phyloP scores from a whole-genome alignment of 768 basidiomycete genomes.

The Boletus coccyginus region DNA sequence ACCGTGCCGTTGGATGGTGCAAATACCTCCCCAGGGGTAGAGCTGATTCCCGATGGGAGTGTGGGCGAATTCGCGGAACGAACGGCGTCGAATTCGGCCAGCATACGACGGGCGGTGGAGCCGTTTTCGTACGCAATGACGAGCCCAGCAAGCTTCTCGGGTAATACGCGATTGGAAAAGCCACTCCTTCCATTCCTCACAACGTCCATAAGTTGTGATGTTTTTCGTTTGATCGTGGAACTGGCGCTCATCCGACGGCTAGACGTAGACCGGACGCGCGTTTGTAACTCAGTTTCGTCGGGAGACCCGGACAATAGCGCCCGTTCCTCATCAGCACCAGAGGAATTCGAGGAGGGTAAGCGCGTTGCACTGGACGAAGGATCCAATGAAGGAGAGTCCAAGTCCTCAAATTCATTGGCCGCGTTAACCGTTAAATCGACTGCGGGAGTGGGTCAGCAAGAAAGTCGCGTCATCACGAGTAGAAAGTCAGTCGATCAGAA shows the following conservation, averaged over 20 bases:
- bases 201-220: slow-evolving; percentile 67
- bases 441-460: slow-evolving; percentile 26
- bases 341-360: slow-evolving; percentile 39
- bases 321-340: slow-evolving; percentile 67
- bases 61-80: slow-evolving; percentile 13
- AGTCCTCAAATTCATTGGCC: slow-evolving; percentile 34
- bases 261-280: slow-evolving; percentile 29
- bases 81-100: slow-evolving; percentile 56
- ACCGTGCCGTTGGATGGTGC: slow-evolving; percentile 28
- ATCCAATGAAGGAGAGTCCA: slow-evolving; percentile 36
- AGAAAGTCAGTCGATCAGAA: neutral
- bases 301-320: slow-evolving; percentile 44
- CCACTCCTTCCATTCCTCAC: slow-evolving; percentile 39
- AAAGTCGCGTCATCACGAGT: neutral
- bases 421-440: slow-evolving; percentile 75
- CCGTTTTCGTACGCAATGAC: slow-evolving; percentile 71
- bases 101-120: slow-evolving; percentile 59
- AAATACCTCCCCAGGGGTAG: neutral
- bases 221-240: slow-evolving; percentile 64
- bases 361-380: slow-evolving; percentile 23
- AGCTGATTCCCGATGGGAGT: neutral
- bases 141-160: slow-evolving; percentile 66
- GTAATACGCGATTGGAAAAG: slow-evolving; percentile 34
- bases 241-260: slow-evolving; percentile 42
- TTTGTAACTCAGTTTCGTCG: slow-evolving; percentile 54